These are phyloP conservation scores for Cladobotryum mycophilum DNA, from an alignment of 2,329 filamentous ascomycete genomes.

Conservation along the genomic window DNA sequence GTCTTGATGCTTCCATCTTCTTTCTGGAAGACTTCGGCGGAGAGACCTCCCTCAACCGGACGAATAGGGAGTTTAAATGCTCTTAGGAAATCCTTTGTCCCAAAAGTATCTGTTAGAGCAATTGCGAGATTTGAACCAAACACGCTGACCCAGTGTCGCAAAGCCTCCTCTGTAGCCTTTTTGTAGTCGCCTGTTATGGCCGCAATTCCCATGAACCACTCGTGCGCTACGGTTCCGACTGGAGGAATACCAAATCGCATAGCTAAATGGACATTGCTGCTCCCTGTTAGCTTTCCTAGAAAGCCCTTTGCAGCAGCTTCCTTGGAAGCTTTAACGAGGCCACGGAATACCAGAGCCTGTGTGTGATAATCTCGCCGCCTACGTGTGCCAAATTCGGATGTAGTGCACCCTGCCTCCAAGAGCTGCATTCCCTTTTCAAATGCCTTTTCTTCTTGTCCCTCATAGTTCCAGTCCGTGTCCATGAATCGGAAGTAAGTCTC, in stretches of 20 bases:
- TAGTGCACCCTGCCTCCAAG: slow-evolving; percentile 74
- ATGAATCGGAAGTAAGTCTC: slow-evolving; percentile 98
- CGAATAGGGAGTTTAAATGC: slow-evolving; percentile 66
- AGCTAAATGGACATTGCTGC: slow-evolving; percentile 94
- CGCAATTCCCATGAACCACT: slow-evolving; percentile 99
- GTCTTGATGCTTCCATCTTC: slow-evolving; percentile 44
- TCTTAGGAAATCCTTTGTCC: slow-evolving; percentile 79
- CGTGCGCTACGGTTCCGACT: slow-evolving; percentile 85
- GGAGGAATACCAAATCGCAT: slow-evolving; percentile 84
- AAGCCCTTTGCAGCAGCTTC: slow-evolving; percentile 60
- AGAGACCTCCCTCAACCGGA: slow-evolving; percentile 36
- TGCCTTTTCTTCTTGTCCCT: slow-evolving; percentile 79
- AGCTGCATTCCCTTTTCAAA: slow-evolving; percentile 73
- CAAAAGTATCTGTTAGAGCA: slow-evolving; percentile 93
- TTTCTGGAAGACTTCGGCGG: slow-evolving; percentile 36
- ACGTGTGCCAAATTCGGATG: slow-evolving; percentile 91
- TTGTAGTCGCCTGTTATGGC: slow-evolving; percentile 84
- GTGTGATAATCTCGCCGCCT: slow-evolving; percentile 90
- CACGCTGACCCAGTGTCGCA: slow-evolving; percentile 84
- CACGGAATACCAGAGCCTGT: slow-evolving; percentile 84
- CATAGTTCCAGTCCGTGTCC: slow-evolving; percentile 86
- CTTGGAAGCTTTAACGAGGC: slow-evolving; percentile 71
- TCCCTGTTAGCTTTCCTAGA: slow-evolving; percentile 72
- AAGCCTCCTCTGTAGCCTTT: slow-evolving; percentile 73
- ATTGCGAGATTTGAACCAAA: slow-evolving; percentile 83